These are phyloP conservation scores for Aspergillaceae sp. DNA, from an alignment of 2,329 filamentous ascomycete genomes.

Conservation along the genomic window DNA sequence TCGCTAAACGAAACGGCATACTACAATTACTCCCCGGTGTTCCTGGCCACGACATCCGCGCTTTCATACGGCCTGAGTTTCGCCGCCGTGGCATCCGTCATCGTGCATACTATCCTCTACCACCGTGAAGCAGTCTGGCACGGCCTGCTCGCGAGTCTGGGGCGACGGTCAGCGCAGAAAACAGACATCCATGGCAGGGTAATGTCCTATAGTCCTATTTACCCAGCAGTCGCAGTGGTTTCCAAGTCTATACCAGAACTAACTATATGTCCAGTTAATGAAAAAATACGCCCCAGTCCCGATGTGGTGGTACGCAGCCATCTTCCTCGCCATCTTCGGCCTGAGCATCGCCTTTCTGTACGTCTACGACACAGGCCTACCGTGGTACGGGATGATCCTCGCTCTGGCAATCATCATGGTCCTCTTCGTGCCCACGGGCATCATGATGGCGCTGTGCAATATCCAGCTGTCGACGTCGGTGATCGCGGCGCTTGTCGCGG, in stretches of 20 bases:
- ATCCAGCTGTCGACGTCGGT: constrained; percentile 9
- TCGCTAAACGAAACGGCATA: constrained; percentile 20
- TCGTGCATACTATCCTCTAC: constrained; percentile 56
- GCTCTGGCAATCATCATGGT: constrained; percentile 7
- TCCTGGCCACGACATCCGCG: constrained; percentile 59
- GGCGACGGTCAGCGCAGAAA: constrained; percentile 44
- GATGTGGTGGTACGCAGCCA: constrained; percentile 45
- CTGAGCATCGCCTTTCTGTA: constrained; percentile 31
- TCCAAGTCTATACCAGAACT: no score
- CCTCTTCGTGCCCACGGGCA: constrained; percentile 11
- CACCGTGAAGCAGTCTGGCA: constrained; percentile 55
- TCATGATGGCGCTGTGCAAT: constrained; percentile 12
- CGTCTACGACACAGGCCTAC: constrained; percentile 35
- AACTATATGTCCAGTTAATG: constrained; percentile 32
- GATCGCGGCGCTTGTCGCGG: constrained; percentile 15
- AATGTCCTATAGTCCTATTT: not conserved
- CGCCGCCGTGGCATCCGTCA: constrained; percentile 55
- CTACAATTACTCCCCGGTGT: constrained; percentile 38
- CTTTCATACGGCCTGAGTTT: constrained; percentile 60
- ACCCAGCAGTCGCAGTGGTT: not conserved
- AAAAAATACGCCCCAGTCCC: constrained; percentile 46
- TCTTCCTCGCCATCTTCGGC: constrained; percentile 40
- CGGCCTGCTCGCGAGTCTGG: constrained; percentile 36
- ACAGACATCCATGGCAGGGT: constrained; percentile 42
- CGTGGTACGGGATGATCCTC: constrained; percentile 12